Conservation (phyloP, 495 filamentous ascomycete genomes). For the Neurospora sublineolata region DNA sequence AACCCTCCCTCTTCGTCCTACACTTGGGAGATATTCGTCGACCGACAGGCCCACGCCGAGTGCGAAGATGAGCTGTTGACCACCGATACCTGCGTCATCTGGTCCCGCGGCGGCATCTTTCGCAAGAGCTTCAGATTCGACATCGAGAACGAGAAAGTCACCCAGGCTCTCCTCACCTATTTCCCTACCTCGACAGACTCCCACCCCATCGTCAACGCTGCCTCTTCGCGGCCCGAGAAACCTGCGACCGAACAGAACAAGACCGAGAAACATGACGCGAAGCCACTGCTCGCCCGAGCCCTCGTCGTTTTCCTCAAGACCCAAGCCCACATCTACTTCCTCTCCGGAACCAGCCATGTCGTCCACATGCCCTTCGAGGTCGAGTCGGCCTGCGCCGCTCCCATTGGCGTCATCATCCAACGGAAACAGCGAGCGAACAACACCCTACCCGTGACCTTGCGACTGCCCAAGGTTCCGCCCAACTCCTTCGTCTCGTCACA, state of each 20-base stretch:
- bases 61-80: conserved; percentile 77
- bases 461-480: conserved; percentile 50
- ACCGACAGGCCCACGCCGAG: conserved; percentile 32
- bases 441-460: conserved; percentile 30
- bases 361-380: conserved; percentile 92
- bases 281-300: conserved; percentile 44
- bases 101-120: conserved; percentile 78
- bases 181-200: conserved; percentile 51
- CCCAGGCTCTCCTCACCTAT: conserved; percentile 71
- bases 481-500: conserved; percentile 71
- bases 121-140: conserved; percentile 81
- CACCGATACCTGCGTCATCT: conserved; percentile 74
- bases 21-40: conserved; percentile 50
- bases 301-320: conserved; percentile 86
- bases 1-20: conserved; percentile 59
- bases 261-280: conserved; percentile 6
- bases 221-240: not conserved
- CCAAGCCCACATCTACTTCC: conserved; percentile 85
- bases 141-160: conserved; percentile 71
- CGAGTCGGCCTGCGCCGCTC: conserved; percentile 71
- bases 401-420: conserved; percentile 74
- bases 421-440: conserved; percentile 44
- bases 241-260: not conserved
- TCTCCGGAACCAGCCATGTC: conserved; percentile 79
- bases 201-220: conserved; percentile 2